phyloP scores from a whole-genome alignment of 2,329 filamentous ascomycete species.

The Thielaviopsis punctulata region DNA sequence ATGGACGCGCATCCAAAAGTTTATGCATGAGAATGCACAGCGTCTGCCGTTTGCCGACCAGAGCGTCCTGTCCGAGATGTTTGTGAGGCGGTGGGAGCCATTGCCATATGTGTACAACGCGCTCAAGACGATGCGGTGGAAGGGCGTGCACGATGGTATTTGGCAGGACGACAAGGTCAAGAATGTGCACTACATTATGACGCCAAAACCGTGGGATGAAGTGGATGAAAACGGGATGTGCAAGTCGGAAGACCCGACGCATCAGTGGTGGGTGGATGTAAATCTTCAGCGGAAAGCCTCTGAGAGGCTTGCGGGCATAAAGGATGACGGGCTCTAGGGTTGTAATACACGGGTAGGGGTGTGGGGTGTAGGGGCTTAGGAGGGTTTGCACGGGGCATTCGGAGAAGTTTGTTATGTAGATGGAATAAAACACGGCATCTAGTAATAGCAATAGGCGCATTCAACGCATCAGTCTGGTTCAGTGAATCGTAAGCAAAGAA shows the following conservation, averaged over 20 bases:
- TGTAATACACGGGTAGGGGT: neutral
- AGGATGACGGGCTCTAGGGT: neutral
- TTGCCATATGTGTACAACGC: slow-evolving; percentile 46
- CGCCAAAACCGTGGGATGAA: slow-evolving; percentile 45
- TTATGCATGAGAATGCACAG: slow-evolving; percentile 30
- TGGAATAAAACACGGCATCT: neutral
- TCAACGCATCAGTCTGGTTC: slow-evolving; percentile 6
- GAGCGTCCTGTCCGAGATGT: slow-evolving; percentile 37
- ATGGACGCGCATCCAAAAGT: slow-evolving; percentile 32
- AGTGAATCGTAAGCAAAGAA: neutral
- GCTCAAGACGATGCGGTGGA: slow-evolving; percentile 40
- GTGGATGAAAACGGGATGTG: slow-evolving; percentile 26
- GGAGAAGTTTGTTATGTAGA: neutral
- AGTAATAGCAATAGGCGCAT: neutral
- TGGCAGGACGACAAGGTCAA: slow-evolving; percentile 42
- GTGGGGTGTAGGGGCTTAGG: neutral
- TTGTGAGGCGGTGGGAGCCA: slow-evolving; percentile 36
- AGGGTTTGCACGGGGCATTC: neutral
- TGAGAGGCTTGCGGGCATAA: slow-evolving; percentile 25
- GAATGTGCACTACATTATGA: slow-evolving; percentile 44
- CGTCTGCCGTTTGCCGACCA: slow-evolving; percentile 43
- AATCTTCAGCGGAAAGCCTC: slow-evolving; percentile 27
- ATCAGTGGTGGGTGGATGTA: slow-evolving; percentile 37
- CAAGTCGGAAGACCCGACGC: slow-evolving; percentile 29
- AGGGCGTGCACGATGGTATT: slow-evolving; percentile 34